Base-by-base conservation (phyloP, 164 flowering plant genomes). In the Magnolia changhungtana region DNA sequence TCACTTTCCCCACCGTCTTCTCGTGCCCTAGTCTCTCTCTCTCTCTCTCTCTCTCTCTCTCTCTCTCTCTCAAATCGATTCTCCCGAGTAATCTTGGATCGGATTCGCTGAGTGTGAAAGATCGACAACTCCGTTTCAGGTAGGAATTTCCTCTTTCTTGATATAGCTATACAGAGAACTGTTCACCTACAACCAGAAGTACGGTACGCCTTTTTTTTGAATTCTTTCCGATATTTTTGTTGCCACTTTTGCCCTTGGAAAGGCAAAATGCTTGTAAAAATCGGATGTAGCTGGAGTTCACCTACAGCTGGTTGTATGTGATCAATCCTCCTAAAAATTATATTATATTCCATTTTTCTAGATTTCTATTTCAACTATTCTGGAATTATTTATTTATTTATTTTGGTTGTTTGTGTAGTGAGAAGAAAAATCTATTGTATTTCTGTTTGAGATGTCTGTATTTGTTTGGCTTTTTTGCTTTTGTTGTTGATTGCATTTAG, bases 61-160 rank as follows among this genome's bases (percentile, higher is more conserved):
- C 69, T 61, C 9, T 45, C 69, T 71, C 23, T 59, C 45, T 20
- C 3, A 19, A 16, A 49, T 24, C 27, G 75, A 58, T 59, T 63
- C 37, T 69, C 24, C 23, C 7, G 50, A 50, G 20, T 49, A 74
- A 50, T 72, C 71, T 74, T 72, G 31, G 37, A 68, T 73, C 24
- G n/a, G 45, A 18, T 7, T 23, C 52, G 21, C 19, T 1, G 18
- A 27, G 14, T 8, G 8, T 51, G 20, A 14, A 31, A 19, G 75
- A 27, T 61, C 37, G 49, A 10, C 61, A 45, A 20, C 19, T 71
- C n/a, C 8, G 61, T 69, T 67, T 71, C 76, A 61, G 75, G 83
- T 77, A 70, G 21, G 51, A 50, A 11, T 55, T 66, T 75, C 37
- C 8, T 58, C 20, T 72, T 24, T 55, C 59, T 21, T 5, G 31